Conservation (phyloP, 306 rosid species). For the Vigna reflexopilosa region DNA sequence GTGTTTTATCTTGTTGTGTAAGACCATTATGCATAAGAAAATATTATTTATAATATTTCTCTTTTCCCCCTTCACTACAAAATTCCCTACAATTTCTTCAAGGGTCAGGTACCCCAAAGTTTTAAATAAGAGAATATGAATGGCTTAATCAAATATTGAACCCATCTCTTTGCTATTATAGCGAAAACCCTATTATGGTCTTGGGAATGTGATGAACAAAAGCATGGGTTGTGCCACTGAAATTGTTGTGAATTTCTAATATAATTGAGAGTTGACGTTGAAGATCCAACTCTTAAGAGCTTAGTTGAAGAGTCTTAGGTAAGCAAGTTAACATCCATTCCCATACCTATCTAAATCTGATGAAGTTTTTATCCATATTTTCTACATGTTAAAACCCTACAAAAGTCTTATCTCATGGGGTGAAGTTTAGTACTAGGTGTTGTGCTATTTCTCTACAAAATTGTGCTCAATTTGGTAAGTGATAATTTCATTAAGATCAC, state of each 20-base stretch:
- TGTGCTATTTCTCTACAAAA: too few relatives aligned
- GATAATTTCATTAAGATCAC: too few relatives aligned
- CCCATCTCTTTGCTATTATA: background rate
- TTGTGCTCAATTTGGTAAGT: too few relatives aligned
- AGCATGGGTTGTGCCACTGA: background rate
- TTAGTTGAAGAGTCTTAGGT: conserved; percentile 4
- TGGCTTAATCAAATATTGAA: conserved; percentile 11
- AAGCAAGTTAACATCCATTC: conserved; percentile 2
- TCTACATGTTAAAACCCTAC: background rate
- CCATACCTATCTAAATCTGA: background rate
- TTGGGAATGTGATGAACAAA: conserved; percentile 3
- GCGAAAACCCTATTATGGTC: background rate
- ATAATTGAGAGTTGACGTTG: background rate
- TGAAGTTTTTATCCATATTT: background rate
- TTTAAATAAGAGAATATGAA: conserved; percentile 2
- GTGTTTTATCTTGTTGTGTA: background rate
- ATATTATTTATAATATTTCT: background rate
- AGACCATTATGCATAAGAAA: background rate
- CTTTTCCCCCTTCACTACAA: background rate
- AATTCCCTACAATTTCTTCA: background rate
- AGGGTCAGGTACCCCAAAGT: background rate
- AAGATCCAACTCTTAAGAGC: conserved; percentile 1
- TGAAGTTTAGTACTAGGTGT: background rate
- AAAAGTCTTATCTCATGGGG: background rate
- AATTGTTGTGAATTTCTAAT: background rate